Conservation (phyloP, 345 rosid species). For the Leavenworthia alabamica region DNA sequence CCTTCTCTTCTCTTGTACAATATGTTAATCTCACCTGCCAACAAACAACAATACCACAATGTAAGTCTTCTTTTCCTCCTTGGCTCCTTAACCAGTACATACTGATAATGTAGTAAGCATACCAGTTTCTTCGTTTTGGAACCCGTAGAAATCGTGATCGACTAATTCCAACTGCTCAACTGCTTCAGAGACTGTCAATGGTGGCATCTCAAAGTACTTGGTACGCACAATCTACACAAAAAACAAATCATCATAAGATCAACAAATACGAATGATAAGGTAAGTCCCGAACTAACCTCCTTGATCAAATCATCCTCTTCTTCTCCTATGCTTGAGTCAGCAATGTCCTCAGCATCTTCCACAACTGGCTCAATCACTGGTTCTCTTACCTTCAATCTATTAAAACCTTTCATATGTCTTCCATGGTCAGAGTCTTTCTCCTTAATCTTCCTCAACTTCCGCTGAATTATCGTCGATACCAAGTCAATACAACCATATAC, state of each 20-base stretch:
- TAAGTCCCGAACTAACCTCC: constrained; percentile 39
- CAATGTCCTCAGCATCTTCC: constrained; percentile 28
- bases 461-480: constrained; percentile 64
- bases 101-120: not conserved
- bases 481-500: constrained; percentile 70
- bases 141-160: constrained; percentile 83
- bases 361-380: constrained; percentile 37
- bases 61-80: not conserved
- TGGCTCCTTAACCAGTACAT: too few relatives aligned
- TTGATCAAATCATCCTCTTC: constrained; percentile 42
- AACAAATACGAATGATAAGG: not conserved
- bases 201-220: constrained; percentile 87
- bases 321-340: constrained; percentile 29
- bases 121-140: constrained; percentile 89
- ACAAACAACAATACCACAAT: not conserved
- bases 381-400: constrained; percentile 56
- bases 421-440: constrained; percentile 94
- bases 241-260: not conserved
- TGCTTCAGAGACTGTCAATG: constrained; percentile 74
- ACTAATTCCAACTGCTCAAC: constrained; percentile 81
- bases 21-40: constrained; percentile 79
- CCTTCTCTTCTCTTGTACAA: constrained; percentile 79
- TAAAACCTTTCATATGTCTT: constrained; percentile 81
- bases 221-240: constrained; percentile 63
- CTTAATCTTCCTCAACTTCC: constrained; percentile 94